Percentiles rank a stretch among this genome's conserved stretches.
Evolutionary conservation across 768 basidiomycete species (phyloP).

Genomic region (Tricholoma sp.): DNA sequence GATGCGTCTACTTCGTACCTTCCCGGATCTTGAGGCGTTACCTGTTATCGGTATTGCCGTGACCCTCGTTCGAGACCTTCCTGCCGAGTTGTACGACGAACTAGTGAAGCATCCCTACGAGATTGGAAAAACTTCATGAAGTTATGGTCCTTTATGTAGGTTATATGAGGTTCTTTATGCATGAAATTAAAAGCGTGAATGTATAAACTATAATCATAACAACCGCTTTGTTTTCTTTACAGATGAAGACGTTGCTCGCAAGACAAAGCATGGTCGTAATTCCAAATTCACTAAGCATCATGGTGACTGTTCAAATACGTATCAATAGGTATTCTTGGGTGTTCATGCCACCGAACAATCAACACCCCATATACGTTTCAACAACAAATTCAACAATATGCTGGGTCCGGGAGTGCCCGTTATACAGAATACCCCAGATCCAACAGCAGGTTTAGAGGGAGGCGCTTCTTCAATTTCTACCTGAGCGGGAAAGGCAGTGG

Average conservation of each 20-base stretch:
- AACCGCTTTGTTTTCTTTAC: no score
- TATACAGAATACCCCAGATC: slow-evolving; percentile 41
- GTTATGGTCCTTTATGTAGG: neutral
- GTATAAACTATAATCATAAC: neutral
- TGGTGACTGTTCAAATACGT: neutral
- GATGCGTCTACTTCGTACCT: slow-evolving; percentile 90
- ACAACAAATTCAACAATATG: slow-evolving; percentile 40
- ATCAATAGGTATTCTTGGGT: neutral
- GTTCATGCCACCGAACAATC: neutral
- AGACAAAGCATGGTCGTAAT: no score
- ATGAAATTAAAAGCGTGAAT: neutral
- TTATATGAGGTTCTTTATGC: neutral
- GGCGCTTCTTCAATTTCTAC: slow-evolving; percentile 40
- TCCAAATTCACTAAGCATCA: slow-evolving; percentile 1
- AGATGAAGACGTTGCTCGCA: no score
- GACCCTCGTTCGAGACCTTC: slow-evolving; percentile 88
- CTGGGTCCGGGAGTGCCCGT: slow-evolving; percentile 62
- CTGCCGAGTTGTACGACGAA: slow-evolving; percentile 81
- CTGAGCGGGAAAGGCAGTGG: slow-evolving; percentile 48
- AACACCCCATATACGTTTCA: slow-evolving; percentile 55
- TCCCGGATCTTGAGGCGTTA: slow-evolving; percentile 85
- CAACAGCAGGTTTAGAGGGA: slow-evolving; percentile 8
- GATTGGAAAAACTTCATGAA: slow-evolving; percentile 20
- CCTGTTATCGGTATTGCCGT: slow-evolving; percentile 91
- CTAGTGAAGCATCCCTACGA: slow-evolving; percentile 86